Conservation (phyloP, 139 green algal species). For the Zygnema circumcarinatum region DNA sequence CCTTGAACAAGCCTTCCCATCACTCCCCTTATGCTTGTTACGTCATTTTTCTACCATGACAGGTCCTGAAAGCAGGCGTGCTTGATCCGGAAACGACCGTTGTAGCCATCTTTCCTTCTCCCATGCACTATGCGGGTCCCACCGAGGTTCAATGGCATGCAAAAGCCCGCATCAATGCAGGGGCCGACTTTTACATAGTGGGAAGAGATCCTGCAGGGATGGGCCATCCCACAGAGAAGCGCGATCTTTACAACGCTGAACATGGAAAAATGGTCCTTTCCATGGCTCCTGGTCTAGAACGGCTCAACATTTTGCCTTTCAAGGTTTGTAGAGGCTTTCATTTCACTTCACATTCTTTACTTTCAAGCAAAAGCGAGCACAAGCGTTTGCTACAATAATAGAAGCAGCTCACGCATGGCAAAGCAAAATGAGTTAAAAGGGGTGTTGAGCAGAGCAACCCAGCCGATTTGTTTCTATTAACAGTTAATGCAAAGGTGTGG, state of each 20-base stretch:
- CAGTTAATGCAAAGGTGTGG: too few species aligned
- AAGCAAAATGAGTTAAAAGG: too few species aligned
- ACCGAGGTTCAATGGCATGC: conserved; percentile 59
- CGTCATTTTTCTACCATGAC: too few species aligned
- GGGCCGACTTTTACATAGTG: conserved; percentile 57
- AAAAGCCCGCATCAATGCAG: conserved; percentile 55
- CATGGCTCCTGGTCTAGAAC: conserved; percentile 52
- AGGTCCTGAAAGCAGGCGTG: conserved; percentile 55
- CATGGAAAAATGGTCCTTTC: conserved; percentile 60
- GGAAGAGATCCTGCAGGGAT: conserved; percentile 51
- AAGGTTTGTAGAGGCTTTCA: not conserved
- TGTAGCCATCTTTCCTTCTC: conserved; percentile 55
- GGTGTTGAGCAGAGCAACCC: too few species aligned
- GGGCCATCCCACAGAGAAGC: conserved; percentile 48
- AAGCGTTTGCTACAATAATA: too few species aligned
- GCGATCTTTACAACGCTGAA: conserved; percentile 53
- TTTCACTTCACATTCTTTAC: not conserved
- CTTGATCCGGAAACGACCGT: conserved; percentile 54
- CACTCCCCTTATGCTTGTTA: too few species aligned
- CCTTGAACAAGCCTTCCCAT: too few species aligned
- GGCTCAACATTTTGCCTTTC: conserved; percentile 58
- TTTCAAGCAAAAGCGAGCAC: not conserved
- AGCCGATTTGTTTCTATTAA: too few species aligned
- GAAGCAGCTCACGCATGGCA: too few species aligned
- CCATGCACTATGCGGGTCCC: conserved; percentile 55